Evolutionary conservation across 176 grass and related monocot species (phyloP), one percentile per base, ranked within the genome.

Genomic region (Leersia perrieri): DNA sequence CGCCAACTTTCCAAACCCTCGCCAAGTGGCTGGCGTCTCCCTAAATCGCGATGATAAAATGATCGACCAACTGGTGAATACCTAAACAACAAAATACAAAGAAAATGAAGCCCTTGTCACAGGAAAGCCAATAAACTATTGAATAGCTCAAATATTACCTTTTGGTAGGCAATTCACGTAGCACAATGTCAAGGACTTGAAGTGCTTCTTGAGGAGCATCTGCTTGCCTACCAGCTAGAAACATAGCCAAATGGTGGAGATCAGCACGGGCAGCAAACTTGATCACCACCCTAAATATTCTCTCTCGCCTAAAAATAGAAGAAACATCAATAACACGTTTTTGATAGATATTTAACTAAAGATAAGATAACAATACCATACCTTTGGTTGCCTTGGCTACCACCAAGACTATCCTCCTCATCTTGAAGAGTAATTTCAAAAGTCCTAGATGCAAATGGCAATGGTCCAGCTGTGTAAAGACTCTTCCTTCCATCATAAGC

Each of bases 161-260:
- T 7, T 86, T 77, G 40, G 94, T 97, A 76, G 94, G 94, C 80
- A 97, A 80, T 91, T 97, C 94, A 72, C 94, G 94, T 14, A 97
- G 79, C 58, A 97, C 94, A 73, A 97, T 97, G 68, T 97, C 94
- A 85, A 97, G 94, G 61, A 97, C 94, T 84, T 97, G 94, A 88
- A 97, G 94, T 58, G 94, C 94, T 88, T 97, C 94, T 87, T 97
- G 94, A 68, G 94, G 94, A 78, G 94, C 94, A 87, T 97, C 94
- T 23, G 94, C 83, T 82, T 97, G 94, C 75, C 88, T 93, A 41
- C 94, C 94, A 80, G 90, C 79, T 78, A 97, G 85, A 84, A 97
- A 97, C 91, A 97, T 91, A 39, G 77, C 94, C 38, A 97, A 77
- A 88, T 97, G 94, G 72, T 97, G 90, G 71, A 97, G 94, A 78